Evolutionary conservation across 345 rosid species (phyloP), one percentile per base, ranked within the genome.

Genomic region (Sisymbrium altissimum): DNA sequence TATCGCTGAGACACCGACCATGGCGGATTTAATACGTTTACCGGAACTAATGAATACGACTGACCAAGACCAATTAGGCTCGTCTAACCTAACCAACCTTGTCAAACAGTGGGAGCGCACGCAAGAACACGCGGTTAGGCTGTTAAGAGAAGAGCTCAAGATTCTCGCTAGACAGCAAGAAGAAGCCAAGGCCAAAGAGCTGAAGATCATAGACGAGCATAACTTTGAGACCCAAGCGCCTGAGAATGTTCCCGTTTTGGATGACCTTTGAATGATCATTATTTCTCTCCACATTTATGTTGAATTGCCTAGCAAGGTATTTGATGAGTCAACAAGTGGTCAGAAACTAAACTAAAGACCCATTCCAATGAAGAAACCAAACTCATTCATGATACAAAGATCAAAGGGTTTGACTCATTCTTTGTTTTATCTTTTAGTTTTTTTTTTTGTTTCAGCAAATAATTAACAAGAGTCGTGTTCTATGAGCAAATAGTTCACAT

Each of bases 31-130:
- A 70, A 86, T 80, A 71, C 85, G 83, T 1, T 93, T 94, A 6
- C 72, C 83, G 0, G 89, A 84, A 56, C 84, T 94, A 6, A 80
- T 88, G 19, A 62, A 77, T 39, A 81, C 82, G 25, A 94, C 97
- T 0, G 89, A 89, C 32, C 78, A 82, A 56, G n/a, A n/a, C n/a
- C n/a, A n/a, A n/a, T n/a, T n/a, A n/a, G 98, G 98, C 23, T 80
- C 97, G 2, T 85, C 96, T 49, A 97, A 94, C 70, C 64, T 91
- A 23, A 88, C 95, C 5, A 84, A 89, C 67, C 97, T 94, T 6
- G 92, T 88, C 32, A 89, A 89, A 57, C 91, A 87, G 27, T 94
- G 98, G 98, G 90, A 86, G 67, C 89, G 87, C 76, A 82, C 78
- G 79, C 98, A 89, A 8, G 90, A 89, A 15, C 84, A 87, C 74